phyloP scores from a whole-genome alignment of 2,329 filamentous ascomycete species.

The Atkinsonella texensis region DNA sequence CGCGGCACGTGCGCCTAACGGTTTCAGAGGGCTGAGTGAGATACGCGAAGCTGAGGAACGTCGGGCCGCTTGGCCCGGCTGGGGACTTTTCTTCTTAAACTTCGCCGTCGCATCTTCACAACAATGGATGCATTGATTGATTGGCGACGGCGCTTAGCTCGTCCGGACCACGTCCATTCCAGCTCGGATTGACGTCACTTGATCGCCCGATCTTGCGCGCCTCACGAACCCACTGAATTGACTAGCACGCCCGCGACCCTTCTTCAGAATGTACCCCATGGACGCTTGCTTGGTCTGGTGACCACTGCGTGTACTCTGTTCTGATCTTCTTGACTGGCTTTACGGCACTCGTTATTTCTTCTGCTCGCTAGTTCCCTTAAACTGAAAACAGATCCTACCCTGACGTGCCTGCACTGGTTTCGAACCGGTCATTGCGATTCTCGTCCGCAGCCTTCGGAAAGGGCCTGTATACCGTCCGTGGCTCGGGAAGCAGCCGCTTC shows the following conservation, averaged over 20 bases:
- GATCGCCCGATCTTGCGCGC: not conserved
- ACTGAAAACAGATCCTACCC: constrained; percentile 12
- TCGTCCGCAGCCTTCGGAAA: constrained; percentile 10
- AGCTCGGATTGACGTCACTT: too few species aligned
- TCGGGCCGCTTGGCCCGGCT: too few species aligned
- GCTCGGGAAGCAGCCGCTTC: not conserved
- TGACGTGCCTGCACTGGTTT: constrained; percentile 13
- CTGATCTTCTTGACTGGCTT: constrained; percentile 9
- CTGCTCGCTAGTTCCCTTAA: constrained; percentile 11
- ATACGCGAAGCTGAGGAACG: not conserved
- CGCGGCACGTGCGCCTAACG: not conserved
- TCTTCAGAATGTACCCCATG: not conserved
- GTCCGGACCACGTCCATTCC: too few species aligned
- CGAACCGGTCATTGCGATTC: constrained; percentile 13
- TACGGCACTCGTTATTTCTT: constrained; percentile 12
- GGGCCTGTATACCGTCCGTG: constrained; percentile 2
- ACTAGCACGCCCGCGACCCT: not conserved
- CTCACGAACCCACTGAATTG: not conserved
- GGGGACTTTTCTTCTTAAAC: not conserved
- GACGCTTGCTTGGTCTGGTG: constrained; percentile 1
- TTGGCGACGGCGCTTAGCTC: too few species aligned
- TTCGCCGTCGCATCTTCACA: not conserved
- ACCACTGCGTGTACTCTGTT: constrained; percentile 1
- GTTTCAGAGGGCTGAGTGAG: not conserved
- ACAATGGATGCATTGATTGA: not conserved